phyloP scores from a whole-genome alignment of 257 asterid genomes.

The Salvia miltiorrhiza region DNA sequence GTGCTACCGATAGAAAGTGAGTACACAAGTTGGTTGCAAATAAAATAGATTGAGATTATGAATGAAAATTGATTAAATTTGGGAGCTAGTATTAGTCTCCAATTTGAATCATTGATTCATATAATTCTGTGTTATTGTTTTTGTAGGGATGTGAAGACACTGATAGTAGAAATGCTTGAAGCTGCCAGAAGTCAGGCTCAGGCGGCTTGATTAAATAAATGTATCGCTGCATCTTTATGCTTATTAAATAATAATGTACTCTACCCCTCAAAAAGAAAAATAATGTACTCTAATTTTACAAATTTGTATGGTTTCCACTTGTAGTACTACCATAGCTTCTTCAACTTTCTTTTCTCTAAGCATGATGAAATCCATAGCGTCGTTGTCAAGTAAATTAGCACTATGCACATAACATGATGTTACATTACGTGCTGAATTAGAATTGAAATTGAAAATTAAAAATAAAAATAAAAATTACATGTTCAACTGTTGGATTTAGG shows the following conservation, averaged over 20 bases:
- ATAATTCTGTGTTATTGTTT: background rate
- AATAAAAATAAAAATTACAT: no score
- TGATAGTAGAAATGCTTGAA: slow-evolving; percentile 87
- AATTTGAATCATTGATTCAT: background rate
- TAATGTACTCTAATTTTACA: no score
- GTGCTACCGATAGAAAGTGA: slow-evolving; percentile 84
- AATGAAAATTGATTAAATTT: background rate
- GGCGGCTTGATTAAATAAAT: background rate
- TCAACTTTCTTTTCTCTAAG: background rate
- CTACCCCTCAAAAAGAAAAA: no score
- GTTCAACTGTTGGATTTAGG: no score
- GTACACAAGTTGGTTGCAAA: slow-evolving; percentile 26
- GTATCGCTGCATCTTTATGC: background rate
- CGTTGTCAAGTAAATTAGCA: no score
- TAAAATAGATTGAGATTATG: background rate
- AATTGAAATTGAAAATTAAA: background rate
- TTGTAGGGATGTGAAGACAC: slow-evolving; percentile 76
- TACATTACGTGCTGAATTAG: background rate
- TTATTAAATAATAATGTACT: background rate
- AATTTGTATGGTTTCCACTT: background rate
- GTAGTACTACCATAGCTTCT: background rate
- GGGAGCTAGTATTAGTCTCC: no score
- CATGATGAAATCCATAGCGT: no score
- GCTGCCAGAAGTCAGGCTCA: slow-evolving; percentile 53
- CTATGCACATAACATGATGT: no score